Conservation (phyloP, 441 rosid genomes). For the Codiaeum variegatum region DNA sequence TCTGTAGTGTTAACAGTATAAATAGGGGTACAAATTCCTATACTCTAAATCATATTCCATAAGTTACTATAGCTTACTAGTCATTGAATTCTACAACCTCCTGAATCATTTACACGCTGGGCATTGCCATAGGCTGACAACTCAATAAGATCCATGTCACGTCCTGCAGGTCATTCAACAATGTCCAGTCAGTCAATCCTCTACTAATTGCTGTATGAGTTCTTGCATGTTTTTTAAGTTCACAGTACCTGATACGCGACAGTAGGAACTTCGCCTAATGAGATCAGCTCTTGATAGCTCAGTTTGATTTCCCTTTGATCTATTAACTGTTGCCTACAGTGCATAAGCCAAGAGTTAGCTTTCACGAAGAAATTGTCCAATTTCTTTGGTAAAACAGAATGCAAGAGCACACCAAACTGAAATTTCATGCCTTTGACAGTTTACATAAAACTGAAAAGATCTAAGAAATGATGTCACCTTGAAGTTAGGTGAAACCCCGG, state of each 20-base stretch:
- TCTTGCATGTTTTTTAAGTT: neutral
- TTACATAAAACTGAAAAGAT: neutral
- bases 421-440: neutral
- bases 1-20: neutral
- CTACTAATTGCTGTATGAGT: slow-evolving; percentile 6
- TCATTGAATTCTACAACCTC: slow-evolving; percentile 85
- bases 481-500: neutral
- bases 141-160: slow-evolving; percentile 89
- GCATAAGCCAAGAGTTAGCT: slow-evolving; percentile 1
- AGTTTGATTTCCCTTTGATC: slow-evolving; percentile 72
- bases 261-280: slow-evolving; percentile 75
- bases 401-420: neutral
- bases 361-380: neutral
- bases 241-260: slow-evolving; percentile 73
- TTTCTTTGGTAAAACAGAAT: neutral
- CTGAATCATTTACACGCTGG: slow-evolving; percentile 47
- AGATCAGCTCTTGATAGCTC: slow-evolving; percentile 69
- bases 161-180: slow-evolving; percentile 39
- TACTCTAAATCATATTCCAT: neutral
- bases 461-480: neutral
- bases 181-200: slow-evolving; percentile 8
- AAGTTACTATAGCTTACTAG: slow-evolving; percentile 1
- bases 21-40: neutral
- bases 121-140: slow-evolving; percentile 84
- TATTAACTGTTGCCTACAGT: slow-evolving; percentile 72